These are phyloP conservation scores for Corallochytrium limacisporum DNA, from an alignment of 78 protist genomes.

Conservation along the genomic window DNA sequence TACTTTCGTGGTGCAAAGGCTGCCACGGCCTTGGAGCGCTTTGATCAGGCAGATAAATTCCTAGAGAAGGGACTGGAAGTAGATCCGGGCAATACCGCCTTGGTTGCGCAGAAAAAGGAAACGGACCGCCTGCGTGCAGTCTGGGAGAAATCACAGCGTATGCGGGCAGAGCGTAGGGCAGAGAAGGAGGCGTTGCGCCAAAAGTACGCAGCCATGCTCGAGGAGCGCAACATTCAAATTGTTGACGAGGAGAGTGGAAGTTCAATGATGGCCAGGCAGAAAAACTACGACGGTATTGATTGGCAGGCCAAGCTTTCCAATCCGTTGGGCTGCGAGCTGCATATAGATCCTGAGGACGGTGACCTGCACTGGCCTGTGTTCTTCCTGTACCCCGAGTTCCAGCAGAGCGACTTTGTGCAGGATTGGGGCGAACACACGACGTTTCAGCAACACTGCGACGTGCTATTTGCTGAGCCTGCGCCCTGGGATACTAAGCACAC, in stretches of 20 bases:
- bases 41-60: background rate
- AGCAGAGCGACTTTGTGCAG: background rate
- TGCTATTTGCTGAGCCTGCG: too few species aligned
- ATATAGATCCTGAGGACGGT: background rate
- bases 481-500: too few species aligned
- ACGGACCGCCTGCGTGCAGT: background rate
- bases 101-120: background rate
- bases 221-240: background rate
- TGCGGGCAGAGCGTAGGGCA: background rate
- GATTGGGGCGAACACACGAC: background rate
- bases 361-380: conserved; percentile 6
- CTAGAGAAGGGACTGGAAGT: background rate
- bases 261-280: too few species aligned
- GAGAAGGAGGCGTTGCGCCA: background rate
- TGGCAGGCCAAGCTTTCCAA: too few species aligned
- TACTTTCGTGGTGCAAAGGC: conserved; percentile 13
- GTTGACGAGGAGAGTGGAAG: too few species aligned
- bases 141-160: background rate
- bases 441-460: background rate
- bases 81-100: background rate
- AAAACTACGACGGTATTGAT: too few species aligned
- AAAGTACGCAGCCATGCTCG: background rate
- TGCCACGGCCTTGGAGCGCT: background rate
- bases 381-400: conserved; percentile 3
- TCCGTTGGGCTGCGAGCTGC: too few species aligned